phyloP scores from a whole-genome alignment of 2,329 filamentous ascomycete species.

The Colletotrichum agaves region DNA sequence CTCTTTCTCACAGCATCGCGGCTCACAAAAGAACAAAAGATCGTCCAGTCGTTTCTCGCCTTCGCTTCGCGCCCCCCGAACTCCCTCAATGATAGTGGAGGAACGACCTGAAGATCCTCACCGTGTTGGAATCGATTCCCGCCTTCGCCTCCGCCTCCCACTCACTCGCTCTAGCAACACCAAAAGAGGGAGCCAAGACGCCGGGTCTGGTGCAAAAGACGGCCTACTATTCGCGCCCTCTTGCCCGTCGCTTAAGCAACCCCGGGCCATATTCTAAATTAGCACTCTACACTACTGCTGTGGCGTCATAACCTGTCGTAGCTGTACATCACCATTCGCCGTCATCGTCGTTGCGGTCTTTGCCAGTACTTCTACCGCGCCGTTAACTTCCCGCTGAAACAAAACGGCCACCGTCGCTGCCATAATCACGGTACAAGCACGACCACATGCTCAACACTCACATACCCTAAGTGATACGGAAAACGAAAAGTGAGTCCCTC shows the following conservation, averaged over 20 bases:
- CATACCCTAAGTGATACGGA: background rate
- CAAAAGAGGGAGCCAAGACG: slow-evolving; percentile 34
- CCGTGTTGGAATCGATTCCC: slow-evolving; percentile 23
- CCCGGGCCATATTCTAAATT: slow-evolving; percentile 15
- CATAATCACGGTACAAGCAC: background rate
- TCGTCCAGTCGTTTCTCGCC: slow-evolving; percentile 6
- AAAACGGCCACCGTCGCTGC: background rate
- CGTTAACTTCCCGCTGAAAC: background rate
- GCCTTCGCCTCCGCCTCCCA: background rate
- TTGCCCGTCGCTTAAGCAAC: slow-evolving; percentile 16
- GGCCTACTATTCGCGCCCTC: slow-evolving; percentile 21
- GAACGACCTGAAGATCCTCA: slow-evolving; percentile 25
- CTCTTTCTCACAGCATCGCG: background rate
- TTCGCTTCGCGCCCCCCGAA: background rate
- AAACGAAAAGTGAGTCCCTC: slow-evolving; percentile 3
- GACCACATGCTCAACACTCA: background rate
- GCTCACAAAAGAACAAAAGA: background rate
- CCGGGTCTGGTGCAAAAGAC: slow-evolving; percentile 13
- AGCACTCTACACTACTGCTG: slow-evolving; percentile 13
- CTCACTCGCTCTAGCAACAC: slow-evolving; percentile 7
- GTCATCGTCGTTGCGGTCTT: background rate
- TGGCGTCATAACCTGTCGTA: slow-evolving; percentile 19
- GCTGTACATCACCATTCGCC: background rate
- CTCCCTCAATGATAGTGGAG: slow-evolving; percentile 1
- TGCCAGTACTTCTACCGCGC: too few relatives aligned